phyloP scores from a whole-genome alignment of 2,329 filamentous ascomycete species.

The Aspergillus brasiliensis region DNA sequence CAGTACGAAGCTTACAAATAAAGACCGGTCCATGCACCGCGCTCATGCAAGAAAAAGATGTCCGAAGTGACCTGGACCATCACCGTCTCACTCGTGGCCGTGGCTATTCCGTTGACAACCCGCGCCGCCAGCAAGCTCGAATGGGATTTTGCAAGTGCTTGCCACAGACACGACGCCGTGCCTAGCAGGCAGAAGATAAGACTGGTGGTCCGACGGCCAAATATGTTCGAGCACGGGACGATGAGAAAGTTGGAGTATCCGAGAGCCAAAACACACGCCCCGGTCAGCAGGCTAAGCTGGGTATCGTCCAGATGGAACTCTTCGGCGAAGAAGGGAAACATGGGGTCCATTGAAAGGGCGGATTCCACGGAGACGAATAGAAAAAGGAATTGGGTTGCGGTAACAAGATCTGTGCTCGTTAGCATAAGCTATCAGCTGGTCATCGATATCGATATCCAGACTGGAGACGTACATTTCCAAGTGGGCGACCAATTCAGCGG shows the following conservation, averaged over 20 bases:
- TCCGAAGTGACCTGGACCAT: conserved; percentile 7
- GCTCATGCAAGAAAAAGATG: conserved; percentile 13
- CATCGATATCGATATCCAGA: neutral
- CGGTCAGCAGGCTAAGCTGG: neutral
- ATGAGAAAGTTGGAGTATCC: conserved; percentile 10
- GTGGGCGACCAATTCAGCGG: neutral
- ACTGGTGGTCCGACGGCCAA: conserved; percentile 4
- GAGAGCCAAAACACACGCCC: conserved; percentile 5
- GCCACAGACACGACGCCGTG: conserved; percentile 4
- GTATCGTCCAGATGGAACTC: conserved; percentile 1
- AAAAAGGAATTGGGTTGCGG: neutral
- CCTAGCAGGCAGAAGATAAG: neutral
- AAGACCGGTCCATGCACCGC: conserved; percentile 6
- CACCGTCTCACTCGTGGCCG: conserved; percentile 8
- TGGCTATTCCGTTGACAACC: conserved; percentile 5
- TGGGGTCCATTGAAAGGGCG: conserved; percentile 9
- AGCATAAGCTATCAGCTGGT: neutral
- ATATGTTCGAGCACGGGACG: conserved; percentile 9
- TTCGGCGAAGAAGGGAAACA: conserved; percentile 9
- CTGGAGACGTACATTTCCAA: neutral
- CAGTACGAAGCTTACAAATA: conserved; percentile 8
- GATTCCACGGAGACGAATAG: neutral
- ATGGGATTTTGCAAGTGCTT: conserved; percentile 2
- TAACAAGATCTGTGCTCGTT: neutral
- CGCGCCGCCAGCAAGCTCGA: conserved; percentile 6